Evolutionary conservation across 305 asterid genomes (phyloP).

Genomic region (Fraxinus latifolia): DNA sequence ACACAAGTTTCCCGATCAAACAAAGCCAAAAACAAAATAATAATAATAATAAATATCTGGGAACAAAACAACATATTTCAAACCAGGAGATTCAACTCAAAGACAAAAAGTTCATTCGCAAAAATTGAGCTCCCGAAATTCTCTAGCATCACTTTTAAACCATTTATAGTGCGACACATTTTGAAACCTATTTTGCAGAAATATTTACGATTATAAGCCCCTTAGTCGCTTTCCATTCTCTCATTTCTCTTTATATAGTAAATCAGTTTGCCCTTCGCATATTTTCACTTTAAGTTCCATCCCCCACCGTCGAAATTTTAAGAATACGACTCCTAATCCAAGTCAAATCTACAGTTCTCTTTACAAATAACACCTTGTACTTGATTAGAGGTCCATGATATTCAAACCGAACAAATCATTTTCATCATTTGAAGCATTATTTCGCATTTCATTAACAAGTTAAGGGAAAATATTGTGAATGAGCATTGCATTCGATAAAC

Average conservation of each 20-base stretch:
- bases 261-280: background rate
- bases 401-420: no score
- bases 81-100: background rate
- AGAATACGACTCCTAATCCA: background rate
- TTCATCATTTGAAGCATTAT: background rate
- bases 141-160: background rate
- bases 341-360: background rate
- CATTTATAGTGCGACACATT: background rate
- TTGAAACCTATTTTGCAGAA: background rate
- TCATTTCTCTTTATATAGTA: background rate
- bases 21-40: background rate
- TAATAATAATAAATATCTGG: background rate
- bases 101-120: background rate
- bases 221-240: background rate
- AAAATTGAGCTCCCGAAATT: background rate
- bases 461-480: background rate
- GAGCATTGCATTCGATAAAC: background rate
- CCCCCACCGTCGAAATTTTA: background rate
- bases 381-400: background rate
- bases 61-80: background rate
- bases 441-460: background rate
- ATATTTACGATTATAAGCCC: background rate
- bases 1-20: background rate
- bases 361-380: background rate
- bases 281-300: conserved; percentile 1